phyloP scores from a whole-genome alignment of 139 green algal species.

The Tetradesmus lagerheimii region DNA sequence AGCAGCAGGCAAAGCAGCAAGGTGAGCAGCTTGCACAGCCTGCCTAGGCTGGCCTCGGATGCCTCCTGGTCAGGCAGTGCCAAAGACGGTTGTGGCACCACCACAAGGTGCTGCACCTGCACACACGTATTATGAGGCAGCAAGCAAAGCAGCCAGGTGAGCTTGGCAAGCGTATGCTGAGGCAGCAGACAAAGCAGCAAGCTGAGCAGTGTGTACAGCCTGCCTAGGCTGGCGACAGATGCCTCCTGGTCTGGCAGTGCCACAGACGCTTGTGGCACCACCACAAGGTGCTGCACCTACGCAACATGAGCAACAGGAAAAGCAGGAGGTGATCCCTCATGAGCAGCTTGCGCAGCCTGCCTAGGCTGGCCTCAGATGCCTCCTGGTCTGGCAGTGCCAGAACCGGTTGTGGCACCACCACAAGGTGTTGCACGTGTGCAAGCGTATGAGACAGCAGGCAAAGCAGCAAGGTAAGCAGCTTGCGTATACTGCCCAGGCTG shows the following conservation, averaged over 20 bases:
- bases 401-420: neutral
- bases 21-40: neutral
- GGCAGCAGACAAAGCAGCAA: neutral
- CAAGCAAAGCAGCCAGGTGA: slow-evolving; percentile 35
- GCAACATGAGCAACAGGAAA: neutral
- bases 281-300: neutral
- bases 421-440: neutral
- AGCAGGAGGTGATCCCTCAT: neutral
- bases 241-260: slow-evolving; percentile 29
- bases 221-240: neutral
- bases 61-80: slow-evolving; percentile 28
- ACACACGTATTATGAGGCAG: too few relatives aligned
- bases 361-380: neutral
- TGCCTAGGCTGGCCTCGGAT: neutral
- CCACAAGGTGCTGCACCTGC: neutral
- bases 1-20: neutral
- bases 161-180: too few relatives aligned
- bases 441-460: too few relatives aligned
- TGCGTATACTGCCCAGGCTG: neutral
- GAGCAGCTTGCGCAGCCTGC: neutral
- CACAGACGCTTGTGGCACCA: neutral
- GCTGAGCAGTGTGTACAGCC: slow-evolving; percentile 50
- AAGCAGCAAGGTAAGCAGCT: slow-evolving; percentile 50
- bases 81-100: neutral
- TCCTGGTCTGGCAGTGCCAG: slow-evolving; percentile 26